Evolutionary conservation across 164 flowering plant species (phyloP).

Genomic region (Nelumbo lutea): DNA sequence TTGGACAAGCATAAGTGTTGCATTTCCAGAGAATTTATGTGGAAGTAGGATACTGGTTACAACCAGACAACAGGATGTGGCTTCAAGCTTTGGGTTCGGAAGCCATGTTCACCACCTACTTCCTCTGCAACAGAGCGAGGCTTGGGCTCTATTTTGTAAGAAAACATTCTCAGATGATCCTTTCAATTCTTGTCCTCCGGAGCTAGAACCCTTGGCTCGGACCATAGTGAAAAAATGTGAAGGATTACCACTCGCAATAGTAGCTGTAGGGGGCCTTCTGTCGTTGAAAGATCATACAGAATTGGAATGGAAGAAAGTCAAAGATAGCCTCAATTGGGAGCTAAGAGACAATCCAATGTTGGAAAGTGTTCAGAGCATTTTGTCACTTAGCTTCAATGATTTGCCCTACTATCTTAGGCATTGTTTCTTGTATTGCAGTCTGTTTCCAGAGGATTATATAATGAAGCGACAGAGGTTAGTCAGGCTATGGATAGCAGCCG

Average conservation of each 20-base stretch:
- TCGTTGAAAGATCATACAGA: conserved; percentile 20
- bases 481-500: conserved; percentile 53
- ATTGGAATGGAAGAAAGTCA: conserved; percentile 33
- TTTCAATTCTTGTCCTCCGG: conserved; percentile 19
- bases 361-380: conserved; percentile 21
- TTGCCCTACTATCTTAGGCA: conserved; percentile 36
- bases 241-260: conserved; percentile 52
- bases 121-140: conserved; percentile 24
- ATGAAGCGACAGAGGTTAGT: conserved; percentile 35
- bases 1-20: conserved; percentile 20
- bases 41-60: conserved; percentile 35
- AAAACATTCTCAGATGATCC: conserved; percentile 29
- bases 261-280: conserved; percentile 36
- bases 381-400: conserved; percentile 36
- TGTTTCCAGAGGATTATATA: conserved; percentile 32
- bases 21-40: conserved; percentile 16
- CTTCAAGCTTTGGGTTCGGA: conserved; percentile 24
- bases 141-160: conserved; percentile 40
- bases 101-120: conserved; percentile 26
- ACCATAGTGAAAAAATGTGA: conserved; percentile 26
- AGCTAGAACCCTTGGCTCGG: conserved; percentile 21
- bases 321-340: conserved; percentile 28
- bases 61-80: conserved; percentile 29
- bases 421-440: conserved; percentile 41
- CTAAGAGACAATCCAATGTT: conserved; percentile 26